phyloP scores from a whole-genome alignment of 768 basidiomycete genomes.

The Daedaleopsis sinensis region DNA sequence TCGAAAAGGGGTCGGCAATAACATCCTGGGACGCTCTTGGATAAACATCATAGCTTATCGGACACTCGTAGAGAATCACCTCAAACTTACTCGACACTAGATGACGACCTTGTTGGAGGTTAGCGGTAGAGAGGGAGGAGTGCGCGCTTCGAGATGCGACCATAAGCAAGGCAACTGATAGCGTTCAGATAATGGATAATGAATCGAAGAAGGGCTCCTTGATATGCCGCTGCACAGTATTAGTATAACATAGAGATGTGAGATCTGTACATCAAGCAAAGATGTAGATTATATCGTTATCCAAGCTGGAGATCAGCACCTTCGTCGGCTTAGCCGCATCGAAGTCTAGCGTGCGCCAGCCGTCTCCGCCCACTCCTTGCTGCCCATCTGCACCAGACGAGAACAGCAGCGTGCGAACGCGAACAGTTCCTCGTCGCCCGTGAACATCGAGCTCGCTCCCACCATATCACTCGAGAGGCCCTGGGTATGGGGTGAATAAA shows the following conservation, averaged over 20 bases:
- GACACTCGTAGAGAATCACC: too few relatives aligned
- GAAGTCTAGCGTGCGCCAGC: constrained; percentile 32
- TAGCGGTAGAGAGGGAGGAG: too few relatives aligned
- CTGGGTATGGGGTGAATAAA: constrained; percentile 40
- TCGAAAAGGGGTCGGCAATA: constrained; percentile 23
- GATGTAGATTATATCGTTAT: background rate
- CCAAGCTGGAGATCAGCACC: background rate
- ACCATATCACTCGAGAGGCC: constrained; percentile 78
- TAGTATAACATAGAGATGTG: background rate
- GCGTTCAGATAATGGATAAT: background rate
- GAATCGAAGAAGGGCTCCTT: background rate
- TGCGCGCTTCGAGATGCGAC: too few relatives aligned
- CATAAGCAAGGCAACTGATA: background rate
- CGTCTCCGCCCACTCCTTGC: constrained; percentile 77
- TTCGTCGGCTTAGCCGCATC: background rate
- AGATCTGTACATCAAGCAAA: background rate
- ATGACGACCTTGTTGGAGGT: too few relatives aligned
- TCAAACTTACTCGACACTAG: too few relatives aligned
- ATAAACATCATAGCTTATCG: too few relatives aligned
- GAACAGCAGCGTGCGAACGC: constrained; percentile 95
- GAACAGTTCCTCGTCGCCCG: constrained; percentile 95
- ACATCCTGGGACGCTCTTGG: background rate
- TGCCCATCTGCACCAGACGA: constrained; percentile 87
- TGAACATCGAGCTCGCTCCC: constrained; percentile 87
- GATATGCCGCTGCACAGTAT: background rate